Base-by-base conservation (phyloP, 2,329 filamentous ascomycete genomes). In the Aspergillus niger region DNA sequence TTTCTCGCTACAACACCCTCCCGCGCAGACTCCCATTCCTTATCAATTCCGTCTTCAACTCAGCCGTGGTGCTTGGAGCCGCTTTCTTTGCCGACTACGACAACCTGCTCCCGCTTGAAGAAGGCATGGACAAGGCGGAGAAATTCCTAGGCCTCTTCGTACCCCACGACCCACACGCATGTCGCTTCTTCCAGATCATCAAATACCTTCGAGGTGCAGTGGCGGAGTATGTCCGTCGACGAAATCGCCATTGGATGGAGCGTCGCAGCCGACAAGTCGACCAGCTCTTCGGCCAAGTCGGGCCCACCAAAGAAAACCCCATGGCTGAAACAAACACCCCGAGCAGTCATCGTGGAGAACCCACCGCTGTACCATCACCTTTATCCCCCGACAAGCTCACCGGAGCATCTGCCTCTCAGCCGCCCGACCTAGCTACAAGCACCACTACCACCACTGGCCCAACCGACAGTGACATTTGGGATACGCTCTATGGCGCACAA, bases 61-160 rank as follows among this genome's bases (percentile, higher is more conserved):
- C 79, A 0, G 78, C 77, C 0, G 66, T 82, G 0, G 79, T 81
- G 0, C 69, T 82, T 0, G 80, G 80, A 0, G 73, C 80, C 0
- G 79, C 79, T 0, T 73, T 76, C 24, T 81, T 82, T 53, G 79
- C 77, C 0, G 79, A 82, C 57, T 75, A 82, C 2, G 78, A 81
- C 57, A 74, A 70, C 49, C 56, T 73, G 3, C 69, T 76, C 17
- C 74, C 73, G 0, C 63, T 76, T 1, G 70, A 74, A 58, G 73
- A 72, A 24, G 70, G 72, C 5, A 57, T 76, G 60, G 68, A 68
- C 48, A 75, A 75, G 61, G 73, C 74, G 17, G 72, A 76, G 47
- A 66, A 65, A 17, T 74, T 77, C 28, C 66, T 76, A 1, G 69
- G 58, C 0, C 63, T 73, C 4, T 76, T 76, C 44, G 66, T 72